Evolutionary conservation across 805 yeast genomes (phyloP).

Genomic region (Saccharomycopsis sp.): DNA sequence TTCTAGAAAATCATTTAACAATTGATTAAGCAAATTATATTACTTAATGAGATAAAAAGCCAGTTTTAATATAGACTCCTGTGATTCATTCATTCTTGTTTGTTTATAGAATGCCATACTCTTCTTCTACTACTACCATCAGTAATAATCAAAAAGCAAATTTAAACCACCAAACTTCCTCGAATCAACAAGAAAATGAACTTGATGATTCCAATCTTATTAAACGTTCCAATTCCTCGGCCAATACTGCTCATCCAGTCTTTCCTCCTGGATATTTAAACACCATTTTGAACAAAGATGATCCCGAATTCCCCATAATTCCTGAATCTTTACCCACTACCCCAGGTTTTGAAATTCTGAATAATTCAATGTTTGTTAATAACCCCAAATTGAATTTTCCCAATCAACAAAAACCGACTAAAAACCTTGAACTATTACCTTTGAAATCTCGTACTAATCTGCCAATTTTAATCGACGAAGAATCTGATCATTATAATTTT

Average conservation of each 20-base stretch:
- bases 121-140: too few species aligned
- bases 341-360: slow-evolving; percentile 28
- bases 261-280: slow-evolving; percentile 5
- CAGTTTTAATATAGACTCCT: too few species aligned
- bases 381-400: slow-evolving; percentile 10
- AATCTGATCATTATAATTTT: too few species aligned
- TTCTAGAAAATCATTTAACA: too few species aligned
- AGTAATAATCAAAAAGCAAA: too few species aligned
- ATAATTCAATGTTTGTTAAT: slow-evolving; percentile 16
- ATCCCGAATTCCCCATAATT: slow-evolving; percentile 15
- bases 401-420: slow-evolving; percentile 11
- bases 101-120: too few species aligned
- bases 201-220: slow-evolving; percentile 3
- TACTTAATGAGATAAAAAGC: too few species aligned
- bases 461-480: background rate
- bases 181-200: too few species aligned
- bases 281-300: background rate
- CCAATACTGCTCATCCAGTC: background rate
- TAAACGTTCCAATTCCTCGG: slow-evolving; percentile 1
- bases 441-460: background rate
- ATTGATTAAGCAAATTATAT: too few species aligned
- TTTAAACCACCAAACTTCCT: too few species aligned
- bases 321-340: slow-evolving; percentile 34
- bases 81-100: too few species aligned
- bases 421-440: background rate